Evolutionary conservation across 2,329 filamentous ascomycete genomes (phyloP), one percentile per base, ranked within the genome.

Genomic region (Colletotrichum tanaceti): DNA sequence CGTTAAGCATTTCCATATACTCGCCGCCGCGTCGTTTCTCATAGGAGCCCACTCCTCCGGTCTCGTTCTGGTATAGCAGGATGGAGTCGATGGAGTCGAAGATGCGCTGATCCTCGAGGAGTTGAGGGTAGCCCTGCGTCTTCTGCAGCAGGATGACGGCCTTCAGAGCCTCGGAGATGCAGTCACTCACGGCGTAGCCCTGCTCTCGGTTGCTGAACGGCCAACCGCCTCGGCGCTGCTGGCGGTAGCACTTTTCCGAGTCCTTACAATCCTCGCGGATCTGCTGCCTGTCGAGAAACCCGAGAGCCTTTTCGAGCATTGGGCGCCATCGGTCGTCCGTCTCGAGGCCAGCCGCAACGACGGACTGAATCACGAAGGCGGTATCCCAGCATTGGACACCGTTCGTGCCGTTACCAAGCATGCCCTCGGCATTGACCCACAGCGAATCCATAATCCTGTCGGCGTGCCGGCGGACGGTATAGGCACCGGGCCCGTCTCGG

Each of bases 311-410:
- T 9, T 85, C 85, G 35, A 99, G 85, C 92, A 98, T 97, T 0
- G 91, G 90, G 46, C 86, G 87, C 89, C 93, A 98, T 73, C 90
- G 89, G 14, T 89, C 84, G 55, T 97, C 89, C 38, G 90, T 82
- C n/a, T 91, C 90, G 32, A 98, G 86, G 0, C 92, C 93, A 7
- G 93, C 90, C 57, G 93, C 92, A 60, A 93, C 87, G 6, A 93
- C 88, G 0, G 93, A 91, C 78, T 97, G 94, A 41, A 98, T 93
- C 20, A 91, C 82, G 76, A 98, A 98, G 0, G 94, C 87, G 0
- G 96, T 99, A 77, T 99, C 96, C 96, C 96, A 99, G 72, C 90
- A 92, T 79, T 99, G 96, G 1, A 98, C 94, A n/a, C 96, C 96
- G 73, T 99, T 98, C 10, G 96, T 99, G 44, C 96, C 96, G 74